Base-by-base conservation (phyloP, 1,139 yeast genomes). In the Kurtzmaniella quercitrusa region DNA sequence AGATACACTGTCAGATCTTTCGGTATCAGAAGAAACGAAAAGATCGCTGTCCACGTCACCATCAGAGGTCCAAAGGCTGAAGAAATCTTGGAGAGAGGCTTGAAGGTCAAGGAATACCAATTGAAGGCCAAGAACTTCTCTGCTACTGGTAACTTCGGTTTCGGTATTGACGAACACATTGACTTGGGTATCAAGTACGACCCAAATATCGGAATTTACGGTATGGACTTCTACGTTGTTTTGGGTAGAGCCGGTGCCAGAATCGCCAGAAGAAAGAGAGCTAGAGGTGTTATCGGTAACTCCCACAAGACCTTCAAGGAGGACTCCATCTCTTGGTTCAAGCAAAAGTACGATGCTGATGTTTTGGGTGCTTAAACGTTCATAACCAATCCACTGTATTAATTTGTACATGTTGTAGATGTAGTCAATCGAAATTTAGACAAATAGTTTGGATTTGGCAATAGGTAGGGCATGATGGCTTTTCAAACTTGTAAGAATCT, bases 11-110 rank as follows among this genome's bases (percentile, higher is more conserved):
- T 93, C 71, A 88, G 99, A 87, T 88, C 98, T 55, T 93, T 93
- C 78, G 96, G 98, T 84, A 93, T 93, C 84, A 89, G 99, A 85
- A 88, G 99, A 88, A 93, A 93, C 80, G 99, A 93, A 80, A 91
- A 93, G 85, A 93, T 93, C 68, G 89, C 98, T 57, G 98, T 91
- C 62, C 98, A 93, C 78, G 99, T 93, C 60, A 93, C 99, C 71
- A 82, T 93, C 76, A 89, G 99, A 83, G 99, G 99, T 65, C 98
- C 98, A 80, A 84, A 84, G 88, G 98, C 99, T 66, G 98, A 93
- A 82, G 99, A 93, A 82, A 93, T 93, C 79, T 84, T 93, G 71
- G 99, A 93, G 84, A 88, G 99, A 82, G 99, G 98, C 71, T 84
- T 93, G 68, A 93, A 93, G 84, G 99, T 93, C 72, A 93, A 91